Base-by-base conservation (phyloP, 2,329 filamentous ascomycete genomes). In the Diaporthe sp. region DNA sequence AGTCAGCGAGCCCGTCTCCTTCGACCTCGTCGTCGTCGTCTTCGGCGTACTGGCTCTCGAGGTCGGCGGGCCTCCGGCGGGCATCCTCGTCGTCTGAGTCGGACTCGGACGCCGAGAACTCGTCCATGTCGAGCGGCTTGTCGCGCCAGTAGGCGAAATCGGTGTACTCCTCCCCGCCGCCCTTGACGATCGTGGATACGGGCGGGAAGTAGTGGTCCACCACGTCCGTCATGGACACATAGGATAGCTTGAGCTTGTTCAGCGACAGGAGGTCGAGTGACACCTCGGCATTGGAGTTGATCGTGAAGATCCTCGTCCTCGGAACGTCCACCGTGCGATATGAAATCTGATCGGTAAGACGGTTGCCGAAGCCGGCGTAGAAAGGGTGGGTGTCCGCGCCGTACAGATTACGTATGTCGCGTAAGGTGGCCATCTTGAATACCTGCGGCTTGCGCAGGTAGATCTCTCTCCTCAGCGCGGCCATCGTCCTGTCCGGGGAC, bases 161-260 rank as follows among this genome's bases (percentile, higher is more conserved):
- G 0, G 97, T 99, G 81, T 94, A 99, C 75, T 98, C 94, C 83
- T 98, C 97, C 17, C 96, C 96, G 28, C 96, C 96, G 60, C 94
- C 94, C 80, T 94, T 95, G 25, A 98, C 93, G 42, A 99, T 88
- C 37, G 96, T 92, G 78, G 93, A 95, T 17, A 98, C 93, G 2
- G 97, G 95, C 9, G 97, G 97, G 84, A 99, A 99, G 86, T 98
- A 98, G 84, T 99, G 97, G 82, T 99, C 97, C 9, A 99, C 95
- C 76, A 99, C 93, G 84, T 99, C 97, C 76, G 95, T 93, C 92
- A 99, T 99, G 81, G 95, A 96, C 77, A 98, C 95, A 82, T 99
- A 99, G 78, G 94, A 98, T 80, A 97, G 96, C 86, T 97, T 98
- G 83, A 98, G 94, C 83, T 95, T 97, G 85, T 98, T 98, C 73